phyloP scores from a whole-genome alignment of 352 stramenopile species.

The Pythium chondricola region DNA sequence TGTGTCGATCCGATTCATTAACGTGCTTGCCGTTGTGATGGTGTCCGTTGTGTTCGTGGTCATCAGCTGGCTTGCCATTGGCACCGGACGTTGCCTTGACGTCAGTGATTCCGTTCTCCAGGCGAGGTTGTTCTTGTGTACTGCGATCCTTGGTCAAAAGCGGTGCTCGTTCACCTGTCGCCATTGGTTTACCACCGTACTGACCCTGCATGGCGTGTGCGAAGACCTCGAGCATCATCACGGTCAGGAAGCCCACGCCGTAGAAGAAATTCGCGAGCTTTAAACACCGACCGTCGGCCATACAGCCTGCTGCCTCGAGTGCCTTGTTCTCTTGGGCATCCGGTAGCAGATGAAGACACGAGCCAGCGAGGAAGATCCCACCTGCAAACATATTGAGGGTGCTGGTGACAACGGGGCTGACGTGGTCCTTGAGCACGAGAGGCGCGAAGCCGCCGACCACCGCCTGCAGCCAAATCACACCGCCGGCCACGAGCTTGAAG shows the following conservation, averaged over 20 bases:
- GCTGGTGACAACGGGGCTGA: constrained; percentile 33
- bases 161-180: constrained; percentile 18
- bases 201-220: constrained; percentile 51
- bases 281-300: constrained; percentile 46
- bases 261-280: constrained; percentile 82
- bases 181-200: constrained; percentile 11
- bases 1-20: too few species aligned
- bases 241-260: constrained; percentile 60
- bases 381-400: constrained; percentile 78
- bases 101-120: not conserved
- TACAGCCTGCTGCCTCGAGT: constrained; percentile 40
- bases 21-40: not conserved
- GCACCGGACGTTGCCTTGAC: not conserved
- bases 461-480: constrained; percentile 52
- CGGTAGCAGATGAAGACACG: constrained; percentile 72
- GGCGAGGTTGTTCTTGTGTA: not conserved
- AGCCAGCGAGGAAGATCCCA: constrained; percentile 75
- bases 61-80: not conserved
- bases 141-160: constrained; percentile 13
- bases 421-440: constrained; percentile 34
- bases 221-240: constrained; percentile 68
- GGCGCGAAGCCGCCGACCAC: constrained; percentile 48
- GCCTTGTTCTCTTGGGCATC: constrained; percentile 64
- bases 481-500: constrained; percentile 62
- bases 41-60: constrained; percentile 5